Percentiles rank a stretch among this genome's conserved stretches.
phyloP scores from a whole-genome alignment of 148 eudicot genomes.

The Amaranthus cruentus region DNA sequence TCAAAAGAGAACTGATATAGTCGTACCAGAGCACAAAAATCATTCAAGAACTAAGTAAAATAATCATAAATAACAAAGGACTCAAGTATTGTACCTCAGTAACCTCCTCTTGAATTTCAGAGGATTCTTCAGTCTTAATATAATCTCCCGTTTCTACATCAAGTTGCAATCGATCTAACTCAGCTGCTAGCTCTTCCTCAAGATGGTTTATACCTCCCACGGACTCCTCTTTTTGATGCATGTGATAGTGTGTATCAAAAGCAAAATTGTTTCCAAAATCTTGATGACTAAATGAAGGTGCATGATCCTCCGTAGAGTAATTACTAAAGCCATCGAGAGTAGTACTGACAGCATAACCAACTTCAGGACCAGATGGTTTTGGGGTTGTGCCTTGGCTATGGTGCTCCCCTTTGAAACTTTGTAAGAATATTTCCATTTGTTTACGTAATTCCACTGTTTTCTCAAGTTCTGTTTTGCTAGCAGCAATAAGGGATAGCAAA shows the following conservation, averaged over 20 bases:
- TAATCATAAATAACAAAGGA: background rate
- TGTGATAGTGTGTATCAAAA: slow-evolving; percentile 21
- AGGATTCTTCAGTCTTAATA: slow-evolving; percentile 22
- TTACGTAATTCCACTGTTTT: slow-evolving; percentile 43
- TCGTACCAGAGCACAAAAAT: background rate
- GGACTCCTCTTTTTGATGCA: slow-evolving; percentile 25
- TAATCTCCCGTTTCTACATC: slow-evolving; percentile 32
- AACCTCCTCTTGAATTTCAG: slow-evolving; percentile 26
- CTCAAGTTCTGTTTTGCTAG: slow-evolving; percentile 52
- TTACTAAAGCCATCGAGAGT: slow-evolving; percentile 26
- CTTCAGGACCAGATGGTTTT: slow-evolving; percentile 18
- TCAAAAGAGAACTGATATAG: background rate
- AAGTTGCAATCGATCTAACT: slow-evolving; percentile 44
- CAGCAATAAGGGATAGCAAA: slow-evolving; percentile 47
- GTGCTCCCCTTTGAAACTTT: slow-evolving; percentile 30
- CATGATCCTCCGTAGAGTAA: slow-evolving; percentile 24
- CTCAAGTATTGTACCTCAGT: slow-evolving; percentile 19
- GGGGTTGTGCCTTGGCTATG: slow-evolving; percentile 18
- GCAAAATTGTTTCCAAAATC: slow-evolving; percentile 22
- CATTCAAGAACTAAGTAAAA: background rate
- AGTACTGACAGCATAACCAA: slow-evolving; percentile 28
- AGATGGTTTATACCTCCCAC: slow-evolving; percentile 43
- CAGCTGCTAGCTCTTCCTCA: slow-evolving; percentile 59
- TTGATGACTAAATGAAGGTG: slow-evolving; percentile 18
- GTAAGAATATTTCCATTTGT: slow-evolving; percentile 47